Evolutionary conservation across 805 yeast species (phyloP), one percentile per base, ranked within the genome.

Genomic region (Millerozyma acaciae): DNA sequence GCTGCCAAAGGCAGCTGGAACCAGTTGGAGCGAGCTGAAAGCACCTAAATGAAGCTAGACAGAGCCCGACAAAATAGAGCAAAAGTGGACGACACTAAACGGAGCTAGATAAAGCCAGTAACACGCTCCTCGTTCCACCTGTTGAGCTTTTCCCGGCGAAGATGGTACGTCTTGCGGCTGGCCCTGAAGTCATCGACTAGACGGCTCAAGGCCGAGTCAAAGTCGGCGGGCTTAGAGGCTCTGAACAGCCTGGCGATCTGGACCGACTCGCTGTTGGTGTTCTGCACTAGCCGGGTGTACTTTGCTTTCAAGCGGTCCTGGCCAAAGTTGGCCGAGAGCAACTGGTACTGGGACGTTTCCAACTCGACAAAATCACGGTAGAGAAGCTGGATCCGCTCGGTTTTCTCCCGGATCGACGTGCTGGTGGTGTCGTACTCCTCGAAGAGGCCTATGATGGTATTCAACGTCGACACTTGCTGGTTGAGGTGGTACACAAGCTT

Each of bases 41-140:
- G n/a, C n/a, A n/a, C n/a, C n/a, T n/a, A n/a, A n/a, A n/a, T n/a
- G n/a, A n/a, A n/a, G n/a, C n/a, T n/a, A n/a, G n/a, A n/a, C n/a
- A n/a, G n/a, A n/a, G n/a, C n/a, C n/a, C n/a, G n/a, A n/a, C n/a
- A n/a, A n/a, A n/a, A n/a, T n/a, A n/a, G n/a, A n/a, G n/a, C n/a
- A n/a, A n/a, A n/a, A n/a, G n/a, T n/a, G n/a, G n/a, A 20, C 10
- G 10, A 20, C 9, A 15, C 12, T 23, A n/a, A 23, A n/a, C 7
- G 10, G 13, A 7, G 7, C 13, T 23, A 23, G 13, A 57, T 43
- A 27, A 62, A 55, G n/a, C 73, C 71, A 20, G 63, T 53, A 0
- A 65, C 69, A 20, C 73, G 42, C 37, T 66, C 71, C 37, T 66
- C 73, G 19, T 60, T 50, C 70, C 71, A 66, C 22, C 73, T 38